Evolutionary conservation across 129 eudicot species (phyloP).

Genomic region (Scalesia atractyloides): DNA sequence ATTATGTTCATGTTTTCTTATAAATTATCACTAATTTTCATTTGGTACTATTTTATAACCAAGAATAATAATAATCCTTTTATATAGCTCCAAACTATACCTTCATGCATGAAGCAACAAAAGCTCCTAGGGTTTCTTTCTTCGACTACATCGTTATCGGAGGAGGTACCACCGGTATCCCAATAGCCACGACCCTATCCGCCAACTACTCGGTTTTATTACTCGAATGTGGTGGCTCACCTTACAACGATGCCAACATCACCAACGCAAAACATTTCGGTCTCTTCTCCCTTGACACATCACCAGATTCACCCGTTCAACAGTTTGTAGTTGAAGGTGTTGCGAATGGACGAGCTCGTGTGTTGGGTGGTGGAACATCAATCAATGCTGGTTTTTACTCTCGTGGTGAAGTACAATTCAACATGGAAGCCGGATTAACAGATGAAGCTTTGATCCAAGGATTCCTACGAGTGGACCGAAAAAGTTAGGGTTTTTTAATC

Average conservation of each 20-base stretch:
- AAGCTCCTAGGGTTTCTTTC: constrained; percentile 52
- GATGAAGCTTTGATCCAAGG: constrained; percentile 8
- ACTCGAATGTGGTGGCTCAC: constrained; percentile 41
- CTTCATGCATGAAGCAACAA: constrained; percentile 61
- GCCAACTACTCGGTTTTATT: constrained; percentile 33
- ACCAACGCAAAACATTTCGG: constrained; percentile 8
- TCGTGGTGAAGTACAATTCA: constrained; percentile 29
- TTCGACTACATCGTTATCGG: constrained; percentile 50
- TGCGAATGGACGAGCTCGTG: constrained; percentile 35
- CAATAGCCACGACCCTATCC: constrained; percentile 41
- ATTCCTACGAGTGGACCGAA: constrained; percentile 14
- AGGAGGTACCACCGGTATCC: constrained; percentile 46
- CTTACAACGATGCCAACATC: constrained; percentile 26
- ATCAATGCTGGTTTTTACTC: constrained; percentile 88
- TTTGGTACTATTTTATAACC: too few species aligned
- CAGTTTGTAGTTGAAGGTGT: constrained; percentile 33
- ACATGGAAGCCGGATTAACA: constrained; percentile 9
- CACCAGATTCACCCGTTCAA: constrained; percentile 34
- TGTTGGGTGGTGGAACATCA: constrained; percentile 55
- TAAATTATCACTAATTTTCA: not conserved
- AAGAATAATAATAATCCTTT: too few species aligned
- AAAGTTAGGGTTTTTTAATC: constrained; percentile 22
- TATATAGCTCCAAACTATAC: constrained; percentile 46
- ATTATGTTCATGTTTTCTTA: not conserved
- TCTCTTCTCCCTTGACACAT: not conserved